phyloP scores from a whole-genome alignment of 1,139 yeast genomes.

The Diutina mesorugosa region DNA sequence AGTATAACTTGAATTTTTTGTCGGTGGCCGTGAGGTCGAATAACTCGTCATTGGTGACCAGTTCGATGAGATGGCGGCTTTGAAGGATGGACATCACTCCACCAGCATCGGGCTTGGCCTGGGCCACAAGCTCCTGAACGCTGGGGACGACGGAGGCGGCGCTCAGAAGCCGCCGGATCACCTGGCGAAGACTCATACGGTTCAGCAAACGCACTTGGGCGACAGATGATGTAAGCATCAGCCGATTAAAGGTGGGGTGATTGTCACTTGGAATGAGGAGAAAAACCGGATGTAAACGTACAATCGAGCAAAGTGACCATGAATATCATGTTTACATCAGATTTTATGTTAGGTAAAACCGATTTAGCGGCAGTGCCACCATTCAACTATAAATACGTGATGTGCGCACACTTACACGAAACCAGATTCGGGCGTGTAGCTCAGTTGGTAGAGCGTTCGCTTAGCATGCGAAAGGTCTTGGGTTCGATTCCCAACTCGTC shows the following conservation, averaged over 20 bases:
- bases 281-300: not conserved
- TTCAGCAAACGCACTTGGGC: not conserved
- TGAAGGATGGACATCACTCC: constrained; percentile 11
- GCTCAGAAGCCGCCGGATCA: not conserved
- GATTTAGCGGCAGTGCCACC: not conserved
- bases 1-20: constrained; percentile 47
- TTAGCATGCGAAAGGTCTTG: not conserved
- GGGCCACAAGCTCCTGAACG: not conserved
- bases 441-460: not conserved
- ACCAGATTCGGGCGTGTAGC: not conserved
- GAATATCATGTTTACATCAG: not conserved
- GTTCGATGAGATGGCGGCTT: constrained; percentile 34
- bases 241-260: not conserved
- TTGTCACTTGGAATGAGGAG: not conserved
- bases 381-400: too few relatives aligned
- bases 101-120: not conserved
- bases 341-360: not conserved
- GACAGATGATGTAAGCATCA: not conserved
- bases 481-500: not conserved
- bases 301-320: not conserved
- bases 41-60: constrained; percentile 34
- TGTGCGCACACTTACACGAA: not conserved
- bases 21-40: constrained; percentile 20
- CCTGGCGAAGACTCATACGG: not conserved
- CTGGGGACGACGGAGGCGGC: not conserved